Conservation (phyloP, 768 basidiomycete genomes). For the Auricularia cornea region DNA sequence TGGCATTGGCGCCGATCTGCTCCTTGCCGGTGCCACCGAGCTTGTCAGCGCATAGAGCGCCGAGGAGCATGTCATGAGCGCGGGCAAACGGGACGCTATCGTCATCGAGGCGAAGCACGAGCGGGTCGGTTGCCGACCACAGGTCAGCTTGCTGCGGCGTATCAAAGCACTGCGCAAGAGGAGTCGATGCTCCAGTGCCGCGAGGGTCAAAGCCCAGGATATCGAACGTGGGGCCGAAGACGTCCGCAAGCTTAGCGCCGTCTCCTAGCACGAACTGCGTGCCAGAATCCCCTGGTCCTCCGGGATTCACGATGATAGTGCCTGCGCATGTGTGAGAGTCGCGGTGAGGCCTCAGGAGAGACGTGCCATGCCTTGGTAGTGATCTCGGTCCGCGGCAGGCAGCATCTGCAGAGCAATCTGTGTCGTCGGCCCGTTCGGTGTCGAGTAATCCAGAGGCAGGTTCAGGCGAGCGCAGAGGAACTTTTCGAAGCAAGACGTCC, state of each 20-base stretch:
- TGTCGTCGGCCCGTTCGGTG: neutral
- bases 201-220: neutral
- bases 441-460: neutral
- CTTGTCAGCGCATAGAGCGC: neutral
- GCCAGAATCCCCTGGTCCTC: neutral
- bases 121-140: neutral
- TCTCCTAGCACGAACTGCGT: neutral
- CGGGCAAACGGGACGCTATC: neutral
- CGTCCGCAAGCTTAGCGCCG: neutral
- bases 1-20: neutral
- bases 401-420: no score
- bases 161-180: neutral
- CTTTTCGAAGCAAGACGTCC: no score
- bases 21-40: neutral
- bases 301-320: neutral
- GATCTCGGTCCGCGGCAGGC: neutral
- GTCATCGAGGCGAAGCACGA: neutral
- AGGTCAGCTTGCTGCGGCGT: neutral
- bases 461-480: neutral
- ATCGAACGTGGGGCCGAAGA: neutral
- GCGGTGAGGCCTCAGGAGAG: no score
- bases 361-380: neutral
- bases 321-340: neutral
- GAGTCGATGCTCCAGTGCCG: no score
- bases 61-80: neutral